Evolutionary conservation across 2,329 filamentous ascomycete species (phyloP).

Genomic region (Calonectria pseudoreteaudii): DNA sequence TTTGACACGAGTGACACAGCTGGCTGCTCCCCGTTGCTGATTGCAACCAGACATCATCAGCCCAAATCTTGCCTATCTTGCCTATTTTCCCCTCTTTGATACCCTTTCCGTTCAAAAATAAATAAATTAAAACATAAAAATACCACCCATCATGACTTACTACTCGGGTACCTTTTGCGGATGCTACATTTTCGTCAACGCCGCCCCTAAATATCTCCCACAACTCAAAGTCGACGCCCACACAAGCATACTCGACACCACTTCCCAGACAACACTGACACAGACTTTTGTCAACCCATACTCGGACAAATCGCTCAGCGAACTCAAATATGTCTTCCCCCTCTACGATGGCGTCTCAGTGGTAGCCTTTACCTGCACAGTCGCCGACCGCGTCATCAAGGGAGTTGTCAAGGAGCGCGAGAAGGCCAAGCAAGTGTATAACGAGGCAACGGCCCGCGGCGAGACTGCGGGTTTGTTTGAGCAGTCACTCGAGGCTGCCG

Average conservation of each 20-base stretch:
- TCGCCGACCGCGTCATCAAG: conserved; percentile 69
- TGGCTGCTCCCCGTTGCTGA: background rate
- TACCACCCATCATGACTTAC: background rate
- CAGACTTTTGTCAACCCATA: conserved; percentile 73
- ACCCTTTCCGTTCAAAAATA: background rate
- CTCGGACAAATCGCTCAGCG: conserved; percentile 35
- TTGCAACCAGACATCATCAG: background rate
- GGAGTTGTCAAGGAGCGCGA: conserved; percentile 76
- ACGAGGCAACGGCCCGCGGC: conserved; percentile 67
- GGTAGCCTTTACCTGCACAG: conserved; percentile 73
- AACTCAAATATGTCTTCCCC: conserved; percentile 77
- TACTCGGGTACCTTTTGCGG: conserved; percentile 43
- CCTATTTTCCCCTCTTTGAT: background rate
- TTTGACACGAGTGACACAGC: background rate
- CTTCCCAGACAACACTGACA: conserved; percentile 58
- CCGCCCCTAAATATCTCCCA: conserved; percentile 62
- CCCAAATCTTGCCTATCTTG: background rate
- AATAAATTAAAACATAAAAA: background rate
- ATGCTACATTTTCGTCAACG: conserved; percentile 46
- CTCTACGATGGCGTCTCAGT: conserved; percentile 80
- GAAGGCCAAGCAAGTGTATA: conserved; percentile 69
- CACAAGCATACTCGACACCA: conserved; percentile 70
- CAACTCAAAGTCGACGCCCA: conserved; percentile 69
- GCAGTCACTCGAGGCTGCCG: conserved; percentile 68
- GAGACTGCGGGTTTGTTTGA: conserved; percentile 75